phyloP scores from a whole-genome alignment of 169 alveolate genomes.

The Ichthyophthirius multifiliis region DNA sequence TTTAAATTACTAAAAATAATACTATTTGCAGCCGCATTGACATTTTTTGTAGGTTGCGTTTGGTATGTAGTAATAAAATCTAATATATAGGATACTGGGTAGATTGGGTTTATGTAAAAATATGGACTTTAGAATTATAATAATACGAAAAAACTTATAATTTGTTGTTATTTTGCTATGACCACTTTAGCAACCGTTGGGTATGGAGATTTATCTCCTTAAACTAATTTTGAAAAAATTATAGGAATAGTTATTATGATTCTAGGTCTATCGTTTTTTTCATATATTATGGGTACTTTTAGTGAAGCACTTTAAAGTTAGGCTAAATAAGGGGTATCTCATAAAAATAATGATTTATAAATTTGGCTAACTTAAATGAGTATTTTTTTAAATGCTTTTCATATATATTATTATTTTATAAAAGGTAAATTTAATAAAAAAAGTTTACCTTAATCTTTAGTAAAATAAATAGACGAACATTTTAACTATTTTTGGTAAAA shows the following conservation, averaged over 20 bases:
- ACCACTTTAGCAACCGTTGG: constrained; percentile 74
- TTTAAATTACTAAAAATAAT: constrained; percentile 72
- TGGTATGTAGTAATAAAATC: constrained; percentile 54
- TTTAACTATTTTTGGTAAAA: constrained; percentile 56
- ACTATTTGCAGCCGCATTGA: constrained; percentile 66
- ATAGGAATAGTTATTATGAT: constrained; percentile 38
- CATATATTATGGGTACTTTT: constrained; percentile 39
- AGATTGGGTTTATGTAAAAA: constrained; percentile 29
- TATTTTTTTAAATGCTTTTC: neutral
- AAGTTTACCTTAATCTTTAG: constrained; percentile 42
- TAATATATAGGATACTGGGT: neutral
- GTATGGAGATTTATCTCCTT: constrained; percentile 72
- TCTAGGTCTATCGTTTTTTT: constrained; percentile 40
- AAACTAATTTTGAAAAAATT: constrained; percentile 17
- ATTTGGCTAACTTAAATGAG: neutral
- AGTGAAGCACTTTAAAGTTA: neutral
- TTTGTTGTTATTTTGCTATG: constrained; percentile 67
- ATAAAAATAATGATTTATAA: neutral
- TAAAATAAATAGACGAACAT: constrained; percentile 43
- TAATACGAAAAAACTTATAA: constrained; percentile 39
- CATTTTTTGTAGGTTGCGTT: constrained; percentile 75
- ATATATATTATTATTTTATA: neutral
- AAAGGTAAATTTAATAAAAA: constrained; percentile 13
- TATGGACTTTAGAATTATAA: constrained; percentile 26
- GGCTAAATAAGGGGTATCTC: neutral